A percentile compares a stretch with the other conserved stretches of the same genome.
Conservation (phyloP, 306 rosid genomes). For the Carpinus viminea region DNA sequence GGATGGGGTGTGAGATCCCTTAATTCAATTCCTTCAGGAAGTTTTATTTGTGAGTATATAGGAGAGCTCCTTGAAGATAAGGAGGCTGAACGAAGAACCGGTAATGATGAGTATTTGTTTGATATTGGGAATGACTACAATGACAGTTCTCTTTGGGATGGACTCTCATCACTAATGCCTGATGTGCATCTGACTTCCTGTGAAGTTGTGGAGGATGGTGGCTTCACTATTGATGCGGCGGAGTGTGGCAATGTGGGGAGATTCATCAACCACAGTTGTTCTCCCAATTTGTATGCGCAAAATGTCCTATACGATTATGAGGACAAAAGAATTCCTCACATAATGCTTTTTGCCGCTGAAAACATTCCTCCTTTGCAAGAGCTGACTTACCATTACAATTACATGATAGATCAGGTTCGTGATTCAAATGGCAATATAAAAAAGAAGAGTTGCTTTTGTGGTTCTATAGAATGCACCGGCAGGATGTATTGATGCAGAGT, state of each 20-base stretch:
- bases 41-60: conserved; percentile 84
- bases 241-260: conserved; percentile 83
- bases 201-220: conserved; percentile 53
- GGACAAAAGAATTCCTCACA: conserved; percentile 86
- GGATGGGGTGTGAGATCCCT: conserved; percentile 99
- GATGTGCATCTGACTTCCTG: conserved; percentile 45
- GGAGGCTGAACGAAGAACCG: conserved; percentile 85
- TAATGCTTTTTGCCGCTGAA: conserved; percentile 90
- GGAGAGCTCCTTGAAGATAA: conserved; percentile 90
- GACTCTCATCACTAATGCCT: conserved; percentile 63
- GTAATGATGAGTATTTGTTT: conserved; percentile 88
- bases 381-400: conserved; percentile 82
- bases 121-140: conserved; percentile 72
- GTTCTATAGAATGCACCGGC: conserved; percentile 77
- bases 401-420: conserved; percentile 62
- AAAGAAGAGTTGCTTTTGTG: conserved; percentile 82
- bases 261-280: conserved; percentile 89
- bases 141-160: conserved; percentile 67
- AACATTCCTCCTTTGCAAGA: conserved; percentile 95
- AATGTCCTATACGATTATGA: conserved; percentile 81
- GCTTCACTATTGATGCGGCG: conserved; percentile 88
- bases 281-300: conserved; percentile 93
- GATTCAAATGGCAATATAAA: conserved; percentile 78
- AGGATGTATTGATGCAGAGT: conserved; percentile 69
- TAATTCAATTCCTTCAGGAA: conserved; percentile 87